Conservation (phyloP, 371 early-diverging fungal genomes). For the Dichotomocladium elegans region DNA sequence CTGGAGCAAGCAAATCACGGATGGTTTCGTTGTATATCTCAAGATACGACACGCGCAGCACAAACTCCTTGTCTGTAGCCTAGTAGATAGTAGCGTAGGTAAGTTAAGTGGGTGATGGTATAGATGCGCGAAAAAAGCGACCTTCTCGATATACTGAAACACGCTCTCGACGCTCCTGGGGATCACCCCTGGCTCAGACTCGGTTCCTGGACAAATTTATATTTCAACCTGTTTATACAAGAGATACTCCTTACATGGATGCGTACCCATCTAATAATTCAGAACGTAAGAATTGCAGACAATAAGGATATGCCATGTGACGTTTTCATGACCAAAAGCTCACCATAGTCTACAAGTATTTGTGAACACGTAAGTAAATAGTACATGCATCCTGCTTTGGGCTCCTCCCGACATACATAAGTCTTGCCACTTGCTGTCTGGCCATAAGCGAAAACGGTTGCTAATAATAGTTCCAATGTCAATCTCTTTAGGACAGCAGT, state of each 20-base stretch:
- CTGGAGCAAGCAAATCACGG: constrained; percentile 82
- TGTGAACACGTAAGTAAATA: no score
- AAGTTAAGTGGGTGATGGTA: no score
- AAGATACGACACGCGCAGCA: constrained; percentile 89
- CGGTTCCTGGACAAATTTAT: constrained; percentile 53
- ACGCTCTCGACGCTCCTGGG: constrained; percentile 50
- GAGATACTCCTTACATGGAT: neutral
- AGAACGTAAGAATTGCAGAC: no score
- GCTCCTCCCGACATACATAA: constrained; percentile 25
- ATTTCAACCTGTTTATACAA: neutral
- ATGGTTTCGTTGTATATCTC: constrained; percentile 98
- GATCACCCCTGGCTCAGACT: constrained; percentile 57
- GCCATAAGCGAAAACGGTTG: constrained; percentile 76
- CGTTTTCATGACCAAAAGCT: no score
- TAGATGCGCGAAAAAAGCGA: constrained; percentile 12
- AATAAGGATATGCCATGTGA: no score
- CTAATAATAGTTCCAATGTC: no score
- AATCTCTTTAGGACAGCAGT: neutral
- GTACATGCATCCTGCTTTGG: neutral
- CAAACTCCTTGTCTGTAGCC: constrained; percentile 66
- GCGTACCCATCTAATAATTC: constrained; percentile 28
- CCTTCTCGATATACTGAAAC: constrained; percentile 48
- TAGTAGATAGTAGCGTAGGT: constrained; percentile 13
- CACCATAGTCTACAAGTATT: constrained; percentile 34
- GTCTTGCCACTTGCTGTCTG: constrained; percentile 88